These are phyloP conservation scores for Tolypocladium tropicale DNA, from an alignment of 2,329 filamentous ascomycete genomes.

Conservation along the genomic window DNA sequence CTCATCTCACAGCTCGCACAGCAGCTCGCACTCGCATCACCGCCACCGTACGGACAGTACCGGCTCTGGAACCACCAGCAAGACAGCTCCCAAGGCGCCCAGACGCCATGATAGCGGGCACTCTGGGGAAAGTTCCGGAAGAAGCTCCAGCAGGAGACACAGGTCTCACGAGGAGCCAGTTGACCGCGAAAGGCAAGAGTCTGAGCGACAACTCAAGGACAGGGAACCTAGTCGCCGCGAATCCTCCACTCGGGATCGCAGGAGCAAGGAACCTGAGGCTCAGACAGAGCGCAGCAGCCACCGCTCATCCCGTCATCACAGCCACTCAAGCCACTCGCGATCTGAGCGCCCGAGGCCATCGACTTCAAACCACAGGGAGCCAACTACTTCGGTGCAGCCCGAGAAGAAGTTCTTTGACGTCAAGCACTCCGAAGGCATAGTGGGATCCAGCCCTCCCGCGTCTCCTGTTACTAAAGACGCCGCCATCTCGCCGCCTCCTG, in stretches of 20 bases:
- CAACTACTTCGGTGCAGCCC: slow-evolving; percentile 7
- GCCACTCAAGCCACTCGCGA: slow-evolving; percentile 23
- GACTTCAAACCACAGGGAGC: slow-evolving; percentile 13
- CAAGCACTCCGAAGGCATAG: slow-evolving; percentile 25
- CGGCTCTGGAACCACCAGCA: slow-evolving; percentile 19
- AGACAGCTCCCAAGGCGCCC: slow-evolving; percentile 26
- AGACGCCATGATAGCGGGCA: slow-evolving; percentile 36
- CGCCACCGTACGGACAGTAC: slow-evolving; percentile 28
- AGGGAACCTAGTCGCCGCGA: slow-evolving; percentile 17
- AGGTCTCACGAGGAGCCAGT: slow-evolving; percentile 39
- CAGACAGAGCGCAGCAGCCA: slow-evolving; percentile 15
- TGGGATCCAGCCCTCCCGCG: slow-evolving; percentile 11
- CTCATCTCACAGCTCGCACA: slow-evolving; percentile 11
- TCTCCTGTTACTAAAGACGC: slow-evolving; percentile 13
- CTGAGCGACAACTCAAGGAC: slow-evolving; percentile 27
- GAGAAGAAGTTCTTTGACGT: slow-evolving; percentile 33
- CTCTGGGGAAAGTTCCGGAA: slow-evolving; percentile 28
- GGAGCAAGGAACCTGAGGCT: slow-evolving; percentile 23
- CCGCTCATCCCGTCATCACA: slow-evolving; percentile 31
- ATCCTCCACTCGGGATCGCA: slow-evolving; percentile 10
- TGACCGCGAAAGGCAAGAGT: slow-evolving; percentile 38
- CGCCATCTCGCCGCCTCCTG: slow-evolving; percentile 1
- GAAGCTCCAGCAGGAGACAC: slow-evolving; percentile 20
- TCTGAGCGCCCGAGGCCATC: slow-evolving; percentile 19
- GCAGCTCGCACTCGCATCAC: slow-evolving; percentile 15